Evolutionary conservation across 225 moss, liverwort and hornwort genomes (phyloP).

Genomic region (Pseudisothecium myosuroides): DNA sequence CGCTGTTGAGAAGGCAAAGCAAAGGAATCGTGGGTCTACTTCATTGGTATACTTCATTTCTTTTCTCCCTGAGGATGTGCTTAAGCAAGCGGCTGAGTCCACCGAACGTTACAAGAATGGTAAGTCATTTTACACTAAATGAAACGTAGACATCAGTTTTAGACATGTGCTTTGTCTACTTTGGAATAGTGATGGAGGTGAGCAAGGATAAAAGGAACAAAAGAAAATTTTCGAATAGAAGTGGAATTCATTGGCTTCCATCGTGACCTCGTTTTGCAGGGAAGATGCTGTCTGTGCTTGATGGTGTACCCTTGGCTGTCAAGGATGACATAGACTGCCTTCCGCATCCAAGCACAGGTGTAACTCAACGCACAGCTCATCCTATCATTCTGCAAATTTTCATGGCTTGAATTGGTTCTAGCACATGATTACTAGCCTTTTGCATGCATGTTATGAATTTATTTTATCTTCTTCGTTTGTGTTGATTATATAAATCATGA

Average conservation of each 20-base stretch:
- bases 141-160: not conserved
- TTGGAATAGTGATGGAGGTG: not conserved
- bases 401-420: not conserved
- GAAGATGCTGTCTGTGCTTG: slow-evolving; percentile 56
- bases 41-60: slow-evolving; percentile 76
- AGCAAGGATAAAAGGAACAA: not conserved
- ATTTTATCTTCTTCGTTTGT: not conserved
- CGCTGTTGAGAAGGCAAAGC: slow-evolving; percentile 60
- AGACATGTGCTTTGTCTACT: not conserved
- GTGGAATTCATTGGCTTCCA: not conserved
- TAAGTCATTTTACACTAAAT: not conserved
- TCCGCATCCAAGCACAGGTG: slow-evolving; percentile 90
- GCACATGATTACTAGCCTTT: not conserved
- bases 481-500: not conserved
- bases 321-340: slow-evolving; percentile 95
- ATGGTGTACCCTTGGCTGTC: slow-evolving; percentile 82
- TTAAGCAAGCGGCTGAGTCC: slow-evolving; percentile 77
- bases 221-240: not conserved
- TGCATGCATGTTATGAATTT: no score
- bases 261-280: slow-evolving; percentile 27
- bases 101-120: slow-evolving; percentile 69
- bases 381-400: not conserved
- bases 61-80: slow-evolving; percentile 62
- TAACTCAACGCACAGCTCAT: not conserved
- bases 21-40: slow-evolving; percentile 10